Percentiles rank a stretch among this genome's conserved stretches.
phyloP scores from a whole-genome alignment of 2,329 filamentous ascomycete species.

The Cordyceps militaris region DNA sequence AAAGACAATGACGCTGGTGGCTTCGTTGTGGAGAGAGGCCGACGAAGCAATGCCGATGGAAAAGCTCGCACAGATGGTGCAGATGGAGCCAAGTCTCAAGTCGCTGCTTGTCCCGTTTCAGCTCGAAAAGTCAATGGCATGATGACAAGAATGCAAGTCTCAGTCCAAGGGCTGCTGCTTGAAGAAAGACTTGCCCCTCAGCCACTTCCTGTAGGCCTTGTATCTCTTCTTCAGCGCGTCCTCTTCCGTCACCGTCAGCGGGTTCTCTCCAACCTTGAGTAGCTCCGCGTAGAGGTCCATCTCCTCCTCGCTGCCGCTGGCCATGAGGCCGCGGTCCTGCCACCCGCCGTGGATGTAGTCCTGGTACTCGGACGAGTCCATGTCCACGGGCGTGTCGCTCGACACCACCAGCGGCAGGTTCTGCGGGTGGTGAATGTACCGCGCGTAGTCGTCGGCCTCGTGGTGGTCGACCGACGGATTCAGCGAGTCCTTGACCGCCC shows the following conservation, averaged over 20 bases:
- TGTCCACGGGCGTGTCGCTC: conserved; percentile 54
- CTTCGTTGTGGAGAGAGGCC: conserved; percentile 18
- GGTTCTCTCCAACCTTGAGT: conserved; percentile 69
- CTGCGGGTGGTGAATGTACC: conserved; percentile 84
- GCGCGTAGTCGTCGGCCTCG: conserved; percentile 79
- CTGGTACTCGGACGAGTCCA: conserved; percentile 61
- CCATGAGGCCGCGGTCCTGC: conserved; percentile 51
- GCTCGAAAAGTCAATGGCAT: neutral
- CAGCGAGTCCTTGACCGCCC: conserved; percentile 77
- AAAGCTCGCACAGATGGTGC: conserved; percentile 1
- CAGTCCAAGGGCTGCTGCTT: conserved; percentile 71
- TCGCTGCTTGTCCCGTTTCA: conserved; percentile 15
- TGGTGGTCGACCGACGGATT: conserved; percentile 71
- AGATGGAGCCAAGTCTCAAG: conserved; percentile 19
- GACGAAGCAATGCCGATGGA: conserved; percentile 11
- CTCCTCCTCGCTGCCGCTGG: conserved; percentile 40
- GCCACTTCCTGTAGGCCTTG: conserved; percentile 92
- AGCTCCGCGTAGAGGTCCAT: conserved; percentile 64
- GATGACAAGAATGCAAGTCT: conserved; percentile 15
- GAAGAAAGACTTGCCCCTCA: conserved; percentile 89
- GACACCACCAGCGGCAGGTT: conserved; percentile 78
- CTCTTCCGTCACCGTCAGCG: conserved; percentile 79
- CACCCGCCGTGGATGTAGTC: conserved; percentile 70
- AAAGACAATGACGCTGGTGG: conserved; percentile 27
- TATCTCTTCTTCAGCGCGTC: conserved; percentile 90